phyloP scores from a whole-genome alignment of 495 filamentous ascomycete genomes.

The Astrothelium subdiscretum region DNA sequence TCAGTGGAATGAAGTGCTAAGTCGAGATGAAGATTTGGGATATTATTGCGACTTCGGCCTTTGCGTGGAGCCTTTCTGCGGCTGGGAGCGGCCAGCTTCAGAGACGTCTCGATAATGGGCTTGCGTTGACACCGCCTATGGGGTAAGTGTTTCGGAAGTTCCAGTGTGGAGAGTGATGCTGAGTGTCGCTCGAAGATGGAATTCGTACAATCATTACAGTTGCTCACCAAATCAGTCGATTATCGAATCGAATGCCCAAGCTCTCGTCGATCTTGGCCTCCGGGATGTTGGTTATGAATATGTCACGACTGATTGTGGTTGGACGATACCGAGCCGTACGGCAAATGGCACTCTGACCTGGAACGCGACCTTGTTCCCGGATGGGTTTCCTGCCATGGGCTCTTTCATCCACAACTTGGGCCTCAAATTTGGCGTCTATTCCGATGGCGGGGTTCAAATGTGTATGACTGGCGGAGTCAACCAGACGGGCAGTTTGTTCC shows the following conservation, averaged over 20 bases:
- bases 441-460: conserved; percentile 36
- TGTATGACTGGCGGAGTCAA: conserved; percentile 12
- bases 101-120: conserved; percentile 7
- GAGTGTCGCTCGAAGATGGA: conserved; percentile 28
- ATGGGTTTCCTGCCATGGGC: conserved; percentile 37
- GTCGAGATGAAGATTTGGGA: neutral
- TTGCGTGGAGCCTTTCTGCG: neutral
- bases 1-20: neutral
- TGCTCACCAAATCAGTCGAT: conserved; percentile 38
- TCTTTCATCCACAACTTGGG: conserved; percentile 38
- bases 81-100: neutral
- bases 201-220: conserved; percentile 43
- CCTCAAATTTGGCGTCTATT: conserved; percentile 46
- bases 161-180: neutral
- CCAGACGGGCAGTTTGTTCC: neutral
- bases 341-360: conserved; percentile 39
- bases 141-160: neutral
- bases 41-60: neutral
- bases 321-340: conserved; percentile 35
- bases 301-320: conserved; percentile 48
- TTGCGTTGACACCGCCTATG: conserved; percentile 6
- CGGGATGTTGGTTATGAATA: conserved; percentile 39
- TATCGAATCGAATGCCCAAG: conserved; percentile 41
- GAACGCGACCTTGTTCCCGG: conserved; percentile 42
- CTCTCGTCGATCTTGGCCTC: conserved; percentile 42